Percentiles rank a stretch among this genome's conserved stretches.
phyloP scores from a whole-genome alignment of 164 flowering plant genomes.

The Malania oleifera region DNA sequence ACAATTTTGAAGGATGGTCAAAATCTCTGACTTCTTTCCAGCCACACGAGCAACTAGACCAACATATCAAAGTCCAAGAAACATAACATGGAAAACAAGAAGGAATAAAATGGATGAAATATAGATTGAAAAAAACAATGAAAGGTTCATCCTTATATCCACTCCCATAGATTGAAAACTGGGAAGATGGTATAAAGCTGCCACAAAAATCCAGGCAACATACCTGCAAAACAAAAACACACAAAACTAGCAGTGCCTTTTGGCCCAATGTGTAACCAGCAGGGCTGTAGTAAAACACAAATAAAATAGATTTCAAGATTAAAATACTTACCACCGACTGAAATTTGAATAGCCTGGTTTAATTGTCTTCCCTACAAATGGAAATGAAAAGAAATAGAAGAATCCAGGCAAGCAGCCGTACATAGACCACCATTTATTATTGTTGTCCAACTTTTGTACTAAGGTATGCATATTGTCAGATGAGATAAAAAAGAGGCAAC shows the following conservation, averaged over 20 bases:
- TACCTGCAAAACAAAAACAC: conserved; percentile 52
- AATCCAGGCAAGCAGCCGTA: conserved; percentile 89
- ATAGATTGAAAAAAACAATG: conserved; percentile 79
- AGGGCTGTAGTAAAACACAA: too few species aligned
- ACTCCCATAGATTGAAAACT: conserved; percentile 99
- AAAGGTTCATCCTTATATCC: conserved; percentile 97
- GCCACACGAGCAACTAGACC: conserved; percentile 99
- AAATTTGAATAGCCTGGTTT: conserved; percentile 96
- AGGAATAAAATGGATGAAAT: conserved; percentile 81
- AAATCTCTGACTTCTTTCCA: conserved; percentile 76
- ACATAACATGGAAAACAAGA: conserved; percentile 78
- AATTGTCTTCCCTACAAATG: conserved; percentile 89
- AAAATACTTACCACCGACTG: conserved; percentile 74
- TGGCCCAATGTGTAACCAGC: too few species aligned
- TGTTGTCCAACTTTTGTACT: conserved; percentile 77
- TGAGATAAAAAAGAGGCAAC: conserved; percentile 93
- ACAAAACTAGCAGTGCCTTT: too few species aligned
- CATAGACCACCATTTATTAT: conserved; percentile 99
- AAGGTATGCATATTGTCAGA: conserved; percentile 94
- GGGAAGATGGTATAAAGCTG: conserved; percentile 95
- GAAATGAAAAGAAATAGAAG: conserved; percentile 97
- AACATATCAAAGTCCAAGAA: conserved; percentile 89
- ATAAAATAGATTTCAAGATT: too few species aligned
- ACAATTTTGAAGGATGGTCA: conserved; percentile 92
- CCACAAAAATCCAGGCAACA: conserved; percentile 86